Conservation (phyloP, 1,139 yeast genomes). For the Hyphopichia burtonii region DNA sequence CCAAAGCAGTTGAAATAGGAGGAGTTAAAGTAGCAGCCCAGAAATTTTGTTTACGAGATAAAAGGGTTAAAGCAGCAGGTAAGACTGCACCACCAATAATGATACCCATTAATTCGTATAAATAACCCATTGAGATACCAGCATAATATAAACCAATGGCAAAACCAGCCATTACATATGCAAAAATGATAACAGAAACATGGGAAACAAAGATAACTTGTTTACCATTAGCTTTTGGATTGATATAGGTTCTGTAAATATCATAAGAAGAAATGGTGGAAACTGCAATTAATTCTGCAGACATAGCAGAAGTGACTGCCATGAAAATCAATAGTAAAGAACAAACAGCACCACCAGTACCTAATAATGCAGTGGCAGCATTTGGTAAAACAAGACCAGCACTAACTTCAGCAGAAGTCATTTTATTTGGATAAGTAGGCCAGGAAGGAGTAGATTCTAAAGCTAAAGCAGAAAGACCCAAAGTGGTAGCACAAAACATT, state of each 20-base stretch:
- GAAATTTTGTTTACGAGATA: constrained; percentile 65
- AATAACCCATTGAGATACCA: constrained; percentile 80
- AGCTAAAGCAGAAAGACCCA: constrained; percentile 80
- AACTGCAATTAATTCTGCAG: constrained; percentile 86
- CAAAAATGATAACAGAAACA: constrained; percentile 59
- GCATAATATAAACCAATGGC: constrained; percentile 82
- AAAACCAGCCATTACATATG: constrained; percentile 75
- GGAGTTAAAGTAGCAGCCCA: constrained; percentile 63
- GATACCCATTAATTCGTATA: constrained; percentile 84
- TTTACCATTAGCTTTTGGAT: constrained; percentile 75
- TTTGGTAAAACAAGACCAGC: constrained; percentile 85
- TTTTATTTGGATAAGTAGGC: constrained; percentile 72
- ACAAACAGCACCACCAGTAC: constrained; percentile 85
- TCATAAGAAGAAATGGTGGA: constrained; percentile 84
- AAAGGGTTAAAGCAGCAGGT: constrained; percentile 69
- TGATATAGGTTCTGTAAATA: constrained; percentile 73
- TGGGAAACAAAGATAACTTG: constrained; percentile 69
- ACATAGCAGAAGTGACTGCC: constrained; percentile 80
- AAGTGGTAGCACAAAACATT: constrained; percentile 72
- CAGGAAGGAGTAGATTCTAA: constrained; percentile 65
- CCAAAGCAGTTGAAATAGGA: constrained; percentile 58
- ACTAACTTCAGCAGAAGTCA: constrained; percentile 66
- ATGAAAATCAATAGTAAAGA: constrained; percentile 74
- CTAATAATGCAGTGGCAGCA: constrained; percentile 82
- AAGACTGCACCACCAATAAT: constrained; percentile 84